These are phyloP conservation scores for Takakia lepidozioides DNA, from an alignment of 225 moss, liverwort and hornwort species.

Conservation along the genomic window DNA sequence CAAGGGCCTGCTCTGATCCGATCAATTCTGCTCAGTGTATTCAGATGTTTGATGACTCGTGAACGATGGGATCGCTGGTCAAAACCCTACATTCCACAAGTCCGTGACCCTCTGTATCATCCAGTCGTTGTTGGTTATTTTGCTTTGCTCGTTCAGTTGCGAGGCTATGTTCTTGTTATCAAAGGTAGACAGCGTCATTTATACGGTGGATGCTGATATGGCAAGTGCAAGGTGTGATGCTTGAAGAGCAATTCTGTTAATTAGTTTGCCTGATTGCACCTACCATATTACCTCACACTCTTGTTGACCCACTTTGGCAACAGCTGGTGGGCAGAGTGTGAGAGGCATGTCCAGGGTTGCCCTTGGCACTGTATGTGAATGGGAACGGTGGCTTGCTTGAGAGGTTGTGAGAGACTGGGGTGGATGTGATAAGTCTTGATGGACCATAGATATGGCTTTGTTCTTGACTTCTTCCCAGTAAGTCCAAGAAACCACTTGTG, in stretches of 20 bases:
- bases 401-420: conserved; percentile 47
- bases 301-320: too few species aligned
- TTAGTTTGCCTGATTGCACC: too few species aligned
- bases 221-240: too few species aligned
- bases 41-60: conserved; percentile 53
- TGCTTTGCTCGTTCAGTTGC: too few species aligned
- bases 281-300: too few species aligned
- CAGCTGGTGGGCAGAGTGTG: conserved; percentile 56
- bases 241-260: not conserved
- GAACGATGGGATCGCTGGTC: conserved; percentile 58
- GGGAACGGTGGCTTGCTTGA: conserved; percentile 62
- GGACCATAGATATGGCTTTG: conserved; percentile 74
- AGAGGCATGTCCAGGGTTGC: conserved; percentile 38
- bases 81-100: conserved; percentile 55
- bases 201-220: too few species aligned
- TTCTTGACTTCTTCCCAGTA: too few species aligned
- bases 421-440: conserved; percentile 61
- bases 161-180: too few species aligned
- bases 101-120: conserved; percentile 5
- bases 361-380: conserved; percentile 56
- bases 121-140: too few species aligned
- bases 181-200: too few species aligned
- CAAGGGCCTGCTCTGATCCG: conserved; percentile 35
- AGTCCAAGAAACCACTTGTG: conserved; percentile 46
- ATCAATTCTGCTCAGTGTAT: conserved; percentile 50